phyloP scores from a whole-genome alignment of 2,329 filamentous ascomycete species.

The Penicillium italicum region DNA sequence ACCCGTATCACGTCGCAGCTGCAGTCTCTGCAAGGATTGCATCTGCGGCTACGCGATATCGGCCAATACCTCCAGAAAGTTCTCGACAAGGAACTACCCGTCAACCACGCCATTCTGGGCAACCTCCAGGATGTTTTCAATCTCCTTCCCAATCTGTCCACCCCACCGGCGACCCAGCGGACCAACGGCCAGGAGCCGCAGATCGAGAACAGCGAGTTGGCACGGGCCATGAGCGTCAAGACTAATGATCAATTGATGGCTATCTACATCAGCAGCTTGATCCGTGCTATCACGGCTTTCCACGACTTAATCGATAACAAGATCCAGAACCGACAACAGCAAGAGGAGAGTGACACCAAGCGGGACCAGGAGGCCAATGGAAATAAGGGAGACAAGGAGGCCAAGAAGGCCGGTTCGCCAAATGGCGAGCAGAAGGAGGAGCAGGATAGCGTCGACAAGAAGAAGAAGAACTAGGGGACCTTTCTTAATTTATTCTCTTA shows the following conservation, averaged over 20 bases:
- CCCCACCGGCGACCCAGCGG: slow-evolving; percentile 62
- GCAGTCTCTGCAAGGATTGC: slow-evolving; percentile 92
- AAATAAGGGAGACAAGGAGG: slow-evolving; percentile 62
- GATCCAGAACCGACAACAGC: slow-evolving; percentile 96
- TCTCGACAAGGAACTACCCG: slow-evolving; percentile 82
- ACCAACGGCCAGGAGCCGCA: slow-evolving; percentile 57
- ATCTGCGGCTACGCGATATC: slow-evolving; percentile 91
- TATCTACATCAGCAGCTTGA: slow-evolving; percentile 94
- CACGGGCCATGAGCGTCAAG: slow-evolving; percentile 97
- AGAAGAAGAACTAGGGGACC: slow-evolving; percentile 48
- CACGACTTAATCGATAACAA: slow-evolving; percentile 99
- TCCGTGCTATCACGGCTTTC: slow-evolving; percentile 96
- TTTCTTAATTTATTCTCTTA: slow-evolving; percentile 4
- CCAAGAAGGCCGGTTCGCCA: slow-evolving; percentile 47
- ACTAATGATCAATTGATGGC: slow-evolving; percentile 99
- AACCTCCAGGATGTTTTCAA: slow-evolving; percentile 99
- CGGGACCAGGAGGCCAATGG: slow-evolving; percentile 65
- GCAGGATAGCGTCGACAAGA: slow-evolving; percentile 54
- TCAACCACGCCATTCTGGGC: slow-evolving; percentile 95
- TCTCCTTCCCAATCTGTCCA: slow-evolving; percentile 90
- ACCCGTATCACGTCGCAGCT: slow-evolving; percentile 97
- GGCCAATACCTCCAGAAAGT: slow-evolving; percentile 95
- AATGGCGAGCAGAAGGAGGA: slow-evolving; percentile 56
- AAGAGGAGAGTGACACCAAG: slow-evolving; percentile 86
- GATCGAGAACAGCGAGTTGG: slow-evolving; percentile 74